These are phyloP conservation scores for Metschnikowia lunata DNA, from an alignment of 805 yeast genomes.

Conservation along the genomic window DNA sequence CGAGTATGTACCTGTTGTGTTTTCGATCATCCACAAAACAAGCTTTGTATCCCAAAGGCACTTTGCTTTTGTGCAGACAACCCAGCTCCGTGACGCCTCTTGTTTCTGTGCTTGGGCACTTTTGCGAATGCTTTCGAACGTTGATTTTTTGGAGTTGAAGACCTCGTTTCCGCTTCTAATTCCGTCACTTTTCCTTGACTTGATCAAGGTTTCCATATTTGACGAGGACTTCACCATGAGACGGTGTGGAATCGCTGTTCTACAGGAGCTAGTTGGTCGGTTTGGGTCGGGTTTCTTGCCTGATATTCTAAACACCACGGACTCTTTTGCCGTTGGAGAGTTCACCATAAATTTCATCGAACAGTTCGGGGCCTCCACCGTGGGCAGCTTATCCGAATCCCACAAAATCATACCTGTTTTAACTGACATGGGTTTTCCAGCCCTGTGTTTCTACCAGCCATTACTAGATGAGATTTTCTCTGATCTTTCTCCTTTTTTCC, in stretches of 20 bases:
- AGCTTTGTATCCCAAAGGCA: conserved; percentile 56
- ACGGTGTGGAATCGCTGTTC: conserved; percentile 78
- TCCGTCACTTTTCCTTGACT: conserved; percentile 24
- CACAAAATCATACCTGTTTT: conserved; percentile 16
- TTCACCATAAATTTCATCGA: conserved; percentile 54
- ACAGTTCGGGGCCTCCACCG: conserved; percentile 44
- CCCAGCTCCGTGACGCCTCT: conserved; percentile 76
- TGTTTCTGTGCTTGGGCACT: conserved; percentile 84
- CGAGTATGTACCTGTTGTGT: conserved; percentile 19
- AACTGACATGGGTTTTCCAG: conserved; percentile 23
- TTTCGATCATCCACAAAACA: conserved; percentile 39
- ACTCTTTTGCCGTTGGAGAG: conserved; percentile 21
- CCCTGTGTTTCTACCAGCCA: conserved; percentile 24
- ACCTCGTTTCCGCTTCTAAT: conserved; percentile 16
- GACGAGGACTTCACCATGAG: conserved; percentile 74
- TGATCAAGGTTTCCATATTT: conserved; percentile 54
- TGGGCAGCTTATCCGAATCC: conserved; percentile 19
- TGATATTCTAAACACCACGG: conserved; percentile 8
- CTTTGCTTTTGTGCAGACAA: conserved; percentile 51
- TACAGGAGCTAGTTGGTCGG: conserved; percentile 83
- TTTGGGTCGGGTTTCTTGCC: conserved; percentile 45
- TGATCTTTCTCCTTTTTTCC: conserved; percentile 33
- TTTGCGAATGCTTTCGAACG: conserved; percentile 35
- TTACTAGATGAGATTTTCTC: conserved; percentile 29
- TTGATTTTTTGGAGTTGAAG: conserved; percentile 14